These are phyloP conservation scores for Phialophora tarda DNA, from an alignment of 2,329 filamentous ascomycete species.

Conservation along the genomic window DNA sequence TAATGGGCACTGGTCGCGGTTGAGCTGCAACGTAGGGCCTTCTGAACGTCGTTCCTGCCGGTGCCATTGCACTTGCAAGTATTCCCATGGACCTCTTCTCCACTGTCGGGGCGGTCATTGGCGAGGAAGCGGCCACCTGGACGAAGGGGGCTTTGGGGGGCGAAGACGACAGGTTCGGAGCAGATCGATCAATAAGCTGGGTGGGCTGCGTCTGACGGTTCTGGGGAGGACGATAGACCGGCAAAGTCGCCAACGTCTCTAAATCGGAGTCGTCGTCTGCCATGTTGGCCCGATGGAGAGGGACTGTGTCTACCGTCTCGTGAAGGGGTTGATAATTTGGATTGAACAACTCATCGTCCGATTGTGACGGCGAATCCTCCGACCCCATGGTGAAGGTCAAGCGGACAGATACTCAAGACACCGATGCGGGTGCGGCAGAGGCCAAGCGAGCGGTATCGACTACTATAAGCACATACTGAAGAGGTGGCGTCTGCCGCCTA, in stretches of 20 bases:
- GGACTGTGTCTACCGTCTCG: constrained; percentile 36
- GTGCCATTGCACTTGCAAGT: constrained; percentile 70
- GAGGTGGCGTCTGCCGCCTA: neutral
- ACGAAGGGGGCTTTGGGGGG: constrained; percentile 56
- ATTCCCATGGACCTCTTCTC: constrained; percentile 48
- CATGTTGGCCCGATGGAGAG: constrained; percentile 27
- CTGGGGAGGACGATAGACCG: constrained; percentile 44
- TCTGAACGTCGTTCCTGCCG: constrained; percentile 74
- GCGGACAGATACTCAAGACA: neutral
- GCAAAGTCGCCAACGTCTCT: constrained; percentile 58
- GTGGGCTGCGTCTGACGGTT: constrained; percentile 66
- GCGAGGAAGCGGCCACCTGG: constrained; percentile 90
- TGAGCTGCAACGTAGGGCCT: constrained; percentile 54
- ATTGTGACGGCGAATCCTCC: constrained; percentile 29
- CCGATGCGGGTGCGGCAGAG: neutral
- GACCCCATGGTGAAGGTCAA: constrained; percentile 21
- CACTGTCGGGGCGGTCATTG: constrained; percentile 59
- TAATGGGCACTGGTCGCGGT: constrained; percentile 48
- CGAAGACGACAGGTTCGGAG: constrained; percentile 38
- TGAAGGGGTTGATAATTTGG: constrained; percentile 23
- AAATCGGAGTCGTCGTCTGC: constrained; percentile 41
- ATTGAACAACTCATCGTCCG: constrained; percentile 37
- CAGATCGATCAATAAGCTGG: constrained; percentile 58
- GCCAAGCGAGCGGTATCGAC: neutral
- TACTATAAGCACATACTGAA: neutral